Conservation (phyloP, 2,329 filamentous ascomycete species). For the Trichoderma simmonsii region DNA sequence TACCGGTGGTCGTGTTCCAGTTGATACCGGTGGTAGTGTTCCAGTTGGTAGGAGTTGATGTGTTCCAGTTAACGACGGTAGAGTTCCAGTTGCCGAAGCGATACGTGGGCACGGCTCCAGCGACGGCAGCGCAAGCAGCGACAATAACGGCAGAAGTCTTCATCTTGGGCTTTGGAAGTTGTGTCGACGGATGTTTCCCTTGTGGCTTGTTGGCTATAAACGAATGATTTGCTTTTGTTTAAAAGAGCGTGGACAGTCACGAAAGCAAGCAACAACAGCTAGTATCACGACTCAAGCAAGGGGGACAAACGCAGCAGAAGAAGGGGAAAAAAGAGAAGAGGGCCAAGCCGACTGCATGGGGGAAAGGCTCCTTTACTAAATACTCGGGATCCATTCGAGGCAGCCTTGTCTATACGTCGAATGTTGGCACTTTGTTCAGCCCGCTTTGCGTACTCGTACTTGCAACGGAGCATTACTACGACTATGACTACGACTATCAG, state of each 20-base stretch:
- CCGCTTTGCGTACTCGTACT: constrained; percentile 11
- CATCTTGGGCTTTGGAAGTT: constrained; percentile 5
- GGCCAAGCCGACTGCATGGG: not conserved
- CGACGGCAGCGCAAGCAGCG: constrained; percentile 7
- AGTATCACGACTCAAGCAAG: constrained; percentile 3
- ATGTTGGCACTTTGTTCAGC: constrained; percentile 3
- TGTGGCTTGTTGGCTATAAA: not conserved
- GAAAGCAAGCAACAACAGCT: not conserved
- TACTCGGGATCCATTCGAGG: not conserved
- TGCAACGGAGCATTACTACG: not conserved
- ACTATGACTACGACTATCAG: not conserved
- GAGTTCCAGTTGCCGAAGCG: not conserved
- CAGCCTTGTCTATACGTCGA: not conserved
- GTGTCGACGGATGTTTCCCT: not conserved
- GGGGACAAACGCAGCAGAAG: not conserved
- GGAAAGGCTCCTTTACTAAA: constrained; percentile 10
- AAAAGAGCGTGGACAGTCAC: not conserved
- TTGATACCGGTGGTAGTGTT: not conserved
- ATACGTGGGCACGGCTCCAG: not conserved
- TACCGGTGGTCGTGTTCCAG: not conserved
- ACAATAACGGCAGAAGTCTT: constrained; percentile 11
- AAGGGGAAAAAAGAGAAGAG: not conserved
- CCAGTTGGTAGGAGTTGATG: not conserved
- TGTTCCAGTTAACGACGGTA: not conserved
- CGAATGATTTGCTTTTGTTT: not conserved